Conservation (phyloP, 148 eudicot genomes). For the Nepenthes gracilis region DNA sequence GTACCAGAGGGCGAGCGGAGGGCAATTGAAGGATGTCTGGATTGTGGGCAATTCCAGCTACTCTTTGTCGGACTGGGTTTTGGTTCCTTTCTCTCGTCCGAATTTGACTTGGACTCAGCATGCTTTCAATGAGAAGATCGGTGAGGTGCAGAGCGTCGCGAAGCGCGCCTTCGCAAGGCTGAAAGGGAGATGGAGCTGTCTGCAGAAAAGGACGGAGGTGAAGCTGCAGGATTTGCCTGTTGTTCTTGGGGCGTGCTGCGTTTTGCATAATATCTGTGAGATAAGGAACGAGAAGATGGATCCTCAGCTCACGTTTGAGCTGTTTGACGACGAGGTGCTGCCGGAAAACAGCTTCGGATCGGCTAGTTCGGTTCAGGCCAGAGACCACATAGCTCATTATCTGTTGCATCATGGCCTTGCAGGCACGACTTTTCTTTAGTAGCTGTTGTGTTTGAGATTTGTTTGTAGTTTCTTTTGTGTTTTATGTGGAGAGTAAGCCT, state of each 20-base stretch:
- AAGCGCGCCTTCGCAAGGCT: constrained; percentile 15
- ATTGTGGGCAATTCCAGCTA: constrained; percentile 5
- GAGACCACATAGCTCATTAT: background rate
- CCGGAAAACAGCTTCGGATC: constrained; percentile 15
- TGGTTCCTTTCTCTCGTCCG: constrained; percentile 14
- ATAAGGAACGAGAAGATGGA: constrained; percentile 15
- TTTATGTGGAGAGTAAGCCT: too few relatives aligned
- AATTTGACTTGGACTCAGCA: constrained; percentile 21
- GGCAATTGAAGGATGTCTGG: constrained; percentile 8
- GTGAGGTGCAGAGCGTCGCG: constrained; percentile 9
- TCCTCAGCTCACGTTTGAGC: constrained; percentile 9
- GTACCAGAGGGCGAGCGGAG: constrained; percentile 6
- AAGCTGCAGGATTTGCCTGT: constrained; percentile 21
- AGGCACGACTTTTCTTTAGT: background rate
- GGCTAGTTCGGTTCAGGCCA: background rate
- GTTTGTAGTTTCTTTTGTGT: too few relatives aligned
- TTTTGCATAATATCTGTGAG: constrained; percentile 27
- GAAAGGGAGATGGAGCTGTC: constrained; percentile 24
- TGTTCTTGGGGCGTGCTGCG: constrained; percentile 25
- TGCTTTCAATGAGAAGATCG: constrained; percentile 18
- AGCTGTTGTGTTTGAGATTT: background rate
- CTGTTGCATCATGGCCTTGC: background rate
- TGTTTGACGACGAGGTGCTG: constrained; percentile 16
- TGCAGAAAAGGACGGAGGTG: constrained; percentile 25
- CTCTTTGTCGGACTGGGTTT: constrained; percentile 13